Base-by-base conservation (phyloP, 345 rosid genomes). In the Atalantia buxifolia region DNA sequence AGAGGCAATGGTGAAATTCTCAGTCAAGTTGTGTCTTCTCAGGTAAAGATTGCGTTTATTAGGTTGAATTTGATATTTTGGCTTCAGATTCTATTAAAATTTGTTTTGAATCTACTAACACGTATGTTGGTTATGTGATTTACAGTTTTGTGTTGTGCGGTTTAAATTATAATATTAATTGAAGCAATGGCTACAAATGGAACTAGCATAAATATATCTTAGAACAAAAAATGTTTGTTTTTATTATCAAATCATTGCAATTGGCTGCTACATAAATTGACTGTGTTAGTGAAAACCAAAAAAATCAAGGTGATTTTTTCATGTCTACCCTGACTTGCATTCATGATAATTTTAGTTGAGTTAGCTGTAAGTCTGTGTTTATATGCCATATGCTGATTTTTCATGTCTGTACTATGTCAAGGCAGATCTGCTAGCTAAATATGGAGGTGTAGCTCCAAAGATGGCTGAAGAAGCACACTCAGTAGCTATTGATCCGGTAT, bases 401-500 rank as follows among this genome's bases (percentile, higher is more conserved):
- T 50, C 5, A 50, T 66, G 36, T 21, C 31, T 70, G 63, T 66
- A 59, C 48, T 30, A 9, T 50, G 60, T 86, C 61, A 89, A 95
- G 98, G 97, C 96, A 87, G 93, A 95, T 22, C 71, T 95, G 85
- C 95, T 95, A 59, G 94, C 84, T n/a, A 84, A 72, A 79, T 93
- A 88, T 86, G 99, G 99, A 74, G 99, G 97, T 9, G 99, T 95
- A 61, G 94, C 94, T 81, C 99, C 99, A 35, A 93, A 92, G 85
- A 91, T 90, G 88, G 99, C 99, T 4, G 99, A 91, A 87, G 96
- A 91, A 86, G 98, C 97, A 45, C 99, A 93, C 74, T 83, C 91
- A 4, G 86, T 80, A 79, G 98, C 85, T 62, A 95, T 95, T 86
- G 92, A 93, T 88, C 88, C 83, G 91, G 98, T 93, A 75, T 73